phyloP scores from a whole-genome alignment of 2,329 filamentous ascomycete genomes.

The Monilinia laxa region DNA sequence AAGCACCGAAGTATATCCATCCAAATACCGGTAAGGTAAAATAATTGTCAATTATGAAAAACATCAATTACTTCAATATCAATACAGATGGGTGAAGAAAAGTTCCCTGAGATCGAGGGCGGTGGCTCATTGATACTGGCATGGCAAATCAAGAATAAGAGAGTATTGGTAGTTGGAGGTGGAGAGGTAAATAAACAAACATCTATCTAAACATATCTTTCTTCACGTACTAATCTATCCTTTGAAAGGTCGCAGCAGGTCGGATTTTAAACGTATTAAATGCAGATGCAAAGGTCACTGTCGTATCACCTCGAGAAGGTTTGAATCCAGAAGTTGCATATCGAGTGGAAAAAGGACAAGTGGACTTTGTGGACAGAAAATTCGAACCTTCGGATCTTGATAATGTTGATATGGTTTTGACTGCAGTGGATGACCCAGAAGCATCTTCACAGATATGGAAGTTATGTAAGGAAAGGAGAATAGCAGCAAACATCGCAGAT shows the following conservation, averaged over 20 bases:
- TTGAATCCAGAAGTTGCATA: conserved; percentile 86
- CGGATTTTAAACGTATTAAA: conserved; percentile 93
- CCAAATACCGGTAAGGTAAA: neutral
- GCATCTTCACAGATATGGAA: conserved; percentile 93
- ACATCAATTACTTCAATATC: conserved; percentile 20
- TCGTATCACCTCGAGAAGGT: conserved; percentile 76
- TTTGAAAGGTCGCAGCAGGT: conserved; percentile 82
- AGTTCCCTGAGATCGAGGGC: conserved; percentile 79
- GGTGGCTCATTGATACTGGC: conserved; percentile 92
- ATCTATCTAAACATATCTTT: neutral
- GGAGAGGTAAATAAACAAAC: conserved; percentile 66
- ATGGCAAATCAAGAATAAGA: conserved; percentile 90
- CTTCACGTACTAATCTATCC: conserved; percentile 28
- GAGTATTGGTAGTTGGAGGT: conserved; percentile 88
- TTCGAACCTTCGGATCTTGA: conserved; percentile 89
- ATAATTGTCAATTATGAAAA: conserved; percentile 18
- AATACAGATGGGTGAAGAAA: conserved; percentile 33
- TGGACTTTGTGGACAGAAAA: conserved; percentile 76
- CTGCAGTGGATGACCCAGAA: conserved; percentile 87
- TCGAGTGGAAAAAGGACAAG: conserved; percentile 71
- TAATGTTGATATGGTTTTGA: conserved; percentile 83
- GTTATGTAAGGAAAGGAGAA: conserved; percentile 78
- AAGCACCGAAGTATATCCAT: too few species aligned
- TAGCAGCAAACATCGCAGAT: conserved; percentile 94
- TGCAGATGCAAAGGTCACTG: conserved; percentile 85